These are phyloP conservation scores for Hysterium pulicare DNA, from an alignment of 2,329 filamentous ascomycete species.

Conservation along the genomic window DNA sequence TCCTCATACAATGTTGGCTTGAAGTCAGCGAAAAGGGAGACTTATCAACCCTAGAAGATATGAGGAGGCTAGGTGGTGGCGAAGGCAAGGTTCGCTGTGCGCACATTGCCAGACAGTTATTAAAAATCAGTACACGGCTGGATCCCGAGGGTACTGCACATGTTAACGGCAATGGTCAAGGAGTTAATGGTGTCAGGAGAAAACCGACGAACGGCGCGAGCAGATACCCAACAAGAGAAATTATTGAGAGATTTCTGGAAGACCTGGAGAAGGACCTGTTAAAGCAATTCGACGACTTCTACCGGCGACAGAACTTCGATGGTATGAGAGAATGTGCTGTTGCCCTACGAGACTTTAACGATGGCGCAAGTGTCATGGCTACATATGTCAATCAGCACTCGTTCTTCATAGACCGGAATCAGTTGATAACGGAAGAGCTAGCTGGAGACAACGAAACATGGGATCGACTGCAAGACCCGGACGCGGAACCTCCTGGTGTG, in stretches of 20 bases:
- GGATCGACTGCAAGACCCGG: constrained; percentile 91
- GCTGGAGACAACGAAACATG: constrained; percentile 68
- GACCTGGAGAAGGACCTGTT: constrained; percentile 91
- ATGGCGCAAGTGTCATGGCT: constrained; percentile 90
- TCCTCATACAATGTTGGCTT: constrained; percentile 94
- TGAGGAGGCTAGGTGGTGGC: constrained; percentile 77
- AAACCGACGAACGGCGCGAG: constrained; percentile 35
- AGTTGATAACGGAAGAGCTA: constrained; percentile 85
- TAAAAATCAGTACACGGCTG: constrained; percentile 89
- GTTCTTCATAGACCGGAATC: constrained; percentile 96
- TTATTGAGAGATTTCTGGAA: constrained; percentile 95
- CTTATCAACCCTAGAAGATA: constrained; percentile 81
- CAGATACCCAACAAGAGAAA: constrained; percentile 70
- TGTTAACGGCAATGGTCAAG: constrained; percentile 34
- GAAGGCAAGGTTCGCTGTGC: constrained; percentile 94
- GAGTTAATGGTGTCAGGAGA: constrained; percentile 49
- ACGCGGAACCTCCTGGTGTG: constrained; percentile 84
- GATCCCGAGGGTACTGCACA: constrained; percentile 64
- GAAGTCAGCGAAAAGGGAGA: constrained; percentile 90
- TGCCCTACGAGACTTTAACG: constrained; percentile 92
- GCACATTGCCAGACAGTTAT: constrained; percentile 86
- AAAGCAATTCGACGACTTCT: constrained; percentile 96
- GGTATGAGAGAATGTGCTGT: constrained; percentile 97
- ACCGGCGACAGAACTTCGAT: constrained; percentile 90
- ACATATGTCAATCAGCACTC: constrained; percentile 98